Conservation (phyloP, 2,329 filamentous ascomycete species). For the Clonostachys solani region DNA sequence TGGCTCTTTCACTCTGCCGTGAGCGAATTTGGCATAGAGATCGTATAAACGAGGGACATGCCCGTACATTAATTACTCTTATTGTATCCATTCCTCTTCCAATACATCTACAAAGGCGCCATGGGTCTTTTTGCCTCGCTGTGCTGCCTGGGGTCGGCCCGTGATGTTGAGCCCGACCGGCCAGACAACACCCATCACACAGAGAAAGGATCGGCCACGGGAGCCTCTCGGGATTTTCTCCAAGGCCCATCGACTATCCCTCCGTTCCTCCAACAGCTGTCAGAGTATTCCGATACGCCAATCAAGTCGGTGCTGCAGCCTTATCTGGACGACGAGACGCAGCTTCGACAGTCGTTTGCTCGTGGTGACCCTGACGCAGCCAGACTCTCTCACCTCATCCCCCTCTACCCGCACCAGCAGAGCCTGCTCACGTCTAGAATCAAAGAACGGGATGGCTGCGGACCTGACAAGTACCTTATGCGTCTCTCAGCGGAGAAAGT, state of each 20-base stretch:
- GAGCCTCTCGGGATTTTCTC: background rate
- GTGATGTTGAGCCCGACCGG: no score
- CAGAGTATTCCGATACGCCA: conserved; percentile 27
- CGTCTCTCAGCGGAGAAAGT: conserved; percentile 49
- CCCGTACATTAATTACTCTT: no score
- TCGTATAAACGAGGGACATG: no score
- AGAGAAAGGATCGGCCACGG: no score
- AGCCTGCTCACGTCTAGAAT: conserved; percentile 46
- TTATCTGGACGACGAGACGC: conserved; percentile 57
- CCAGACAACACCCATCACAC: no score
- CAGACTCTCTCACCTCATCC: conserved; percentile 44
- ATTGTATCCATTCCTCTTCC: no score
- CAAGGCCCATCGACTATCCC: background rate
- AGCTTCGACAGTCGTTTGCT: conserved; percentile 57
- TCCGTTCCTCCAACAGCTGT: background rate
- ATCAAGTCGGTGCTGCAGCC: conserved; percentile 51
- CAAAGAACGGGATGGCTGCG: conserved; percentile 40
- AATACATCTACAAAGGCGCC: no score
- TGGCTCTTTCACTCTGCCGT: no score
- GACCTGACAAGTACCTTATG: conserved; percentile 60
- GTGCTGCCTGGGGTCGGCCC: no score
- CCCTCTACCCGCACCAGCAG: conserved; percentile 46
- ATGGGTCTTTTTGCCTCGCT: no score
- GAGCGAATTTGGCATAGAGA: no score
- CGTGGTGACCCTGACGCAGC: conserved; percentile 47